phyloP scores from a whole-genome alignment of 495 filamentous ascomycete genomes.

The Choiromyces venosus region DNA sequence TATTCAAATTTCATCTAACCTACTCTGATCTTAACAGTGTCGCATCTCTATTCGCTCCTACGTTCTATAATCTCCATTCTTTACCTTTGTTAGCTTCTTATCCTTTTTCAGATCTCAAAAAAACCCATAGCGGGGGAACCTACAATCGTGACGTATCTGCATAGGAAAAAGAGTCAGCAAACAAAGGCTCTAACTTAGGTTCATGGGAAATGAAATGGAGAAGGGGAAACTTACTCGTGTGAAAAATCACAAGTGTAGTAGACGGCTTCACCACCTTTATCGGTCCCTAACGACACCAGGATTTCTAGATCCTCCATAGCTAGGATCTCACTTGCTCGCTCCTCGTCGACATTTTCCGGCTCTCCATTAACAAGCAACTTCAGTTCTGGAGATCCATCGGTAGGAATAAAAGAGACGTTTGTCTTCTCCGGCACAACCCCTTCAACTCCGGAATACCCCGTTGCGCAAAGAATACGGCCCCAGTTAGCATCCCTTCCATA shows the following conservation, averaged over 20 bases:
- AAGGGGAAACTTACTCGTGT: conserved; percentile 70
- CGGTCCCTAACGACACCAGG: conserved; percentile 62
- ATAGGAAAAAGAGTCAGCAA: conserved; percentile 14
- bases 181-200: conserved; percentile 3
- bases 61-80: conserved; percentile 41
- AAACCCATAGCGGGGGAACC: conserved; percentile 12
- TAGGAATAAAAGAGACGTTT: conserved; percentile 84
- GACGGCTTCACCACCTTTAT: conserved; percentile 65
- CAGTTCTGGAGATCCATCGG: conserved; percentile 71
- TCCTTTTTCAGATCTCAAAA: conserved; percentile 1
- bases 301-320: conserved; percentile 83
- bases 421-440: conserved; percentile 75
- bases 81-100: conserved; percentile 17
- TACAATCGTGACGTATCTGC: conserved; percentile 40
- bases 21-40: neutral
- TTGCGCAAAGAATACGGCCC: conserved; percentile 93
- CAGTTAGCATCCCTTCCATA: conserved; percentile 98
- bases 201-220: neutral
- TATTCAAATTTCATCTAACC: conserved; percentile 9
- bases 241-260: conserved; percentile 98
- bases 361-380: conserved; percentile 85
- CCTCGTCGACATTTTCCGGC: conserved; percentile 88
- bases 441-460: conserved; percentile 71
- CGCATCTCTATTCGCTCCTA: conserved; percentile 11
- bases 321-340: conserved; percentile 75